Conservation (phyloP, 2,329 filamentous ascomycete genomes). For the Fusarium pseudoanthophilum region DNA sequence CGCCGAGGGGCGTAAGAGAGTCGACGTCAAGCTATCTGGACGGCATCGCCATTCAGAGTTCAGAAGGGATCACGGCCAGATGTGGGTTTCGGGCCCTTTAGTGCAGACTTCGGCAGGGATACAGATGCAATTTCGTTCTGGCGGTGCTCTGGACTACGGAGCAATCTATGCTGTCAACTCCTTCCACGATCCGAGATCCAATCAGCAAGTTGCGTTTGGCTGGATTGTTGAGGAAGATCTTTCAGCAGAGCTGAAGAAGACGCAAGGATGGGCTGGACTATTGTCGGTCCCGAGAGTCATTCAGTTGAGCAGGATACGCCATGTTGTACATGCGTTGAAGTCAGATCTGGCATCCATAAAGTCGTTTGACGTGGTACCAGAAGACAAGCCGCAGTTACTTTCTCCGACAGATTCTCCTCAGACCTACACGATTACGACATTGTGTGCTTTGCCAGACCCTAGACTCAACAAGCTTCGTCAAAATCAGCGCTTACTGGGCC, state of each 20-base stretch:
- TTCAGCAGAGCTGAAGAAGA: not conserved
- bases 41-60: not conserved
- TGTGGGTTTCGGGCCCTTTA: not conserved
- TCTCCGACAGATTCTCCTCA: accelerated
- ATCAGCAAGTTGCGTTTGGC: not conserved
- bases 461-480: not conserved
- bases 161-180: not conserved
- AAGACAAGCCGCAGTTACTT: not conserved
- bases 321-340: not conserved
- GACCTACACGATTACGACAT: not conserved
- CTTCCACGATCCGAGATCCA: not conserved
- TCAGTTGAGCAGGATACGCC: not conserved
- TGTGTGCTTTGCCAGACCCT: not conserved
- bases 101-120: not conserved
- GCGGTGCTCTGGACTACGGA: not conserved
- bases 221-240: not conserved
- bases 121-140: not conserved
- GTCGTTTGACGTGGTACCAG: not conserved
- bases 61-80: not conserved
- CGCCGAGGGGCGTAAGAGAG: not conserved
- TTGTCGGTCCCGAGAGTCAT: not conserved
- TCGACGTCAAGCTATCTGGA: accelerated
- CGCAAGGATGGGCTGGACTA: not conserved
- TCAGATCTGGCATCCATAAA: not conserved
- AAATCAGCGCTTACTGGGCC: accelerated